A percentile compares a stretch with the other conserved stretches of the same genome.
Evolutionary conservation across 352 stramenopile species (phyloP).

Genomic region (Salisapilia sapeloensis): DNA sequence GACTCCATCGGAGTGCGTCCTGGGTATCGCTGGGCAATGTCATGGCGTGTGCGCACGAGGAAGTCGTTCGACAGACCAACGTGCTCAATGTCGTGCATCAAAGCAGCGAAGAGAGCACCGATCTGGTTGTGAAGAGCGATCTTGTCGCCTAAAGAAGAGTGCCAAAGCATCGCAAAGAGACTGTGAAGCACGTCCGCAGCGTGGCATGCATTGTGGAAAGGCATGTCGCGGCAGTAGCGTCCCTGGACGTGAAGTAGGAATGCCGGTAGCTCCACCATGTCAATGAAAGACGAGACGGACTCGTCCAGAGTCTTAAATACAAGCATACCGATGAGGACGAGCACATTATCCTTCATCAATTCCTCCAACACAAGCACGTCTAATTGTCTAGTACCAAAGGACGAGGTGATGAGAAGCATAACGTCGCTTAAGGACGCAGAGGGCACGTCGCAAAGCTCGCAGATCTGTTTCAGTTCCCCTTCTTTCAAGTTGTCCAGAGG

Average conservation of each 20-base stretch:
- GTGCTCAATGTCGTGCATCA: slow-evolving; percentile 75
- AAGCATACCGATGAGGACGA: slow-evolving; percentile 52
- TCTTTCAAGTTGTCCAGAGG: slow-evolving; percentile 26
- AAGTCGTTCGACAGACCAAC: slow-evolving; percentile 67
- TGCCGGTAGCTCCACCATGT: slow-evolving; percentile 21
- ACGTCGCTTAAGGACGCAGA: slow-evolving; percentile 21
- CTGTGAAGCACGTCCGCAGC: slow-evolving; percentile 65
- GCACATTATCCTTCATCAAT: slow-evolving; percentile 37
- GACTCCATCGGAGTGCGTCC: slow-evolving; percentile 54
- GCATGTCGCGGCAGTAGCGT: slow-evolving; percentile 41
- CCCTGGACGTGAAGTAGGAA: slow-evolving; percentile 49
- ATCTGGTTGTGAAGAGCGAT: slow-evolving; percentile 52
- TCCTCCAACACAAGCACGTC: slow-evolving; percentile 55
- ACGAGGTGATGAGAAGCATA: slow-evolving; percentile 20
- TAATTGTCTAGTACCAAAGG: slow-evolving; percentile 47
- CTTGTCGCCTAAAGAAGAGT: slow-evolving; percentile 24
- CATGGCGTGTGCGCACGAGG: slow-evolving; percentile 53
- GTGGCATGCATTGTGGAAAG: slow-evolving; percentile 73
- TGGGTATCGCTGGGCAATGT: slow-evolving; percentile 35
- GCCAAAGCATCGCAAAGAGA: slow-evolving; percentile 54
- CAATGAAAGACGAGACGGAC: slow-evolving; percentile 9
- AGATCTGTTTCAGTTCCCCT: slow-evolving; percentile 29
- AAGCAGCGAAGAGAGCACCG: slow-evolving; percentile 40
- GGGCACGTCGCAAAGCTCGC: slow-evolving; percentile 21
- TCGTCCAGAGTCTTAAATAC: slow-evolving; percentile 55